Conservation (phyloP, 768 basidiomycete genomes). For the Ephemerocybe angulata region DNA sequence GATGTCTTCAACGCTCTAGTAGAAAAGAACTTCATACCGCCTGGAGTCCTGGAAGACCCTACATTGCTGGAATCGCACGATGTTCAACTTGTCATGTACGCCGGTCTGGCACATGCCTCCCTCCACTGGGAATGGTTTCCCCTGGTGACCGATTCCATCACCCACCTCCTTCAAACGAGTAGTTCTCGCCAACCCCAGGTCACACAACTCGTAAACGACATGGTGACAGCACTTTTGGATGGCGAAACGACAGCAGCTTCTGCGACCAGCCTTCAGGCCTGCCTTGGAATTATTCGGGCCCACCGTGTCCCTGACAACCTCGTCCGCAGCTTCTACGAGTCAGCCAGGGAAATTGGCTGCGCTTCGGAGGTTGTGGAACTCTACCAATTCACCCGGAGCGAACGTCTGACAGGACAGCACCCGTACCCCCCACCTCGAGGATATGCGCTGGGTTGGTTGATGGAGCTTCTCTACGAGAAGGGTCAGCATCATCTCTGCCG, state of each 20-base stretch:
- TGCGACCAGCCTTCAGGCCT: constrained; percentile 33
- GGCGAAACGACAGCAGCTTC: constrained; percentile 20
- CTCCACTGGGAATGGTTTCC: constrained; percentile 52
- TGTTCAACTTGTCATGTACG: constrained; percentile 44
- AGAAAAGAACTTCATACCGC: constrained; percentile 40
- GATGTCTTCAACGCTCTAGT: constrained; percentile 49
- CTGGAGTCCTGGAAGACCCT: constrained; percentile 41
- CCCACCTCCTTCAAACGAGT: constrained; percentile 22
- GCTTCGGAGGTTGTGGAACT: constrained; percentile 39
- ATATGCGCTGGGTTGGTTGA: constrained; percentile 47
- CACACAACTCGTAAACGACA: constrained; percentile 25
- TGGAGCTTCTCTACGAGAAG: constrained; percentile 38
- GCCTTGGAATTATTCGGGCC: constrained; percentile 36
- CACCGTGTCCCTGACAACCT: constrained; percentile 36
- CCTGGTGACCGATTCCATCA: constrained; percentile 39
- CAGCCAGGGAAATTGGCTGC: constrained; percentile 27
- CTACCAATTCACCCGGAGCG: constrained; percentile 43
- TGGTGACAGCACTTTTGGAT: constrained; percentile 41
- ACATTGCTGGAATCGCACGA: constrained; percentile 28
- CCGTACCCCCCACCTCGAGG: constrained; percentile 51
- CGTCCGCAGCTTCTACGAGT: constrained; percentile 45
- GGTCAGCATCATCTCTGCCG: constrained; percentile 46
- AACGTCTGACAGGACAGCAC: constrained; percentile 25
- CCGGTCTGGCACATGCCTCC: constrained; percentile 49
- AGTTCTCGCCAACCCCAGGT: constrained; percentile 27